Percentiles rank a stretch among this genome's conserved stretches.
Evolutionary conservation across 768 basidiomycete genomes (phyloP).

Genomic region (Grammothele lineata): DNA sequence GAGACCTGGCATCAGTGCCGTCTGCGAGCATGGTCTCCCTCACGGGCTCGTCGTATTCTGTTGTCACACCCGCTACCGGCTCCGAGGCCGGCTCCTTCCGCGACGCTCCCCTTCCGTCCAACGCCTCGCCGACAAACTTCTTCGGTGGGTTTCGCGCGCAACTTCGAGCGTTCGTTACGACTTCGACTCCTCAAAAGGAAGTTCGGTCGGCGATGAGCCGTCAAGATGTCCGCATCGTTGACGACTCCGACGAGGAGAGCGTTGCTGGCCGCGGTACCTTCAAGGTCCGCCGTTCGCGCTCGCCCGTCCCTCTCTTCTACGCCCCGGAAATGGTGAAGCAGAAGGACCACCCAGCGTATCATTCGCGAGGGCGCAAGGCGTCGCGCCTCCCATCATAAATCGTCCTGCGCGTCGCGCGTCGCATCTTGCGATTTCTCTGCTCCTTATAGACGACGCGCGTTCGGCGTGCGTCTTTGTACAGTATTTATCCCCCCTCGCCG

Average conservation of each 20-base stretch:
- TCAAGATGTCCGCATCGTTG: not conserved
- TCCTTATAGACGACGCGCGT: constrained; percentile 13
- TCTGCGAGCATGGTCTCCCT: constrained; percentile 37
- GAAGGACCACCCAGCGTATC: constrained; percentile 34
- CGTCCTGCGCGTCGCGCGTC: constrained; percentile 7
- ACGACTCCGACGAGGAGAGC: constrained; percentile 1
- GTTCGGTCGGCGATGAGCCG: constrained; percentile 2
- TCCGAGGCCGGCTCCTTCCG: constrained; percentile 11
- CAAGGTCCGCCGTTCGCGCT: constrained; percentile 8
- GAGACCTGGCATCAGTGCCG: constrained; percentile 7
- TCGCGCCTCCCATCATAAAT: constrained; percentile 34
- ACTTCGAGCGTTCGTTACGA: constrained; percentile 9
- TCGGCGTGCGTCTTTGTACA: constrained; percentile 13
- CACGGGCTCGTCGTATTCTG: constrained; percentile 41
- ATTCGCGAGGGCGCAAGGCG: constrained; percentile 39
- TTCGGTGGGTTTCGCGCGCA: constrained; percentile 17
- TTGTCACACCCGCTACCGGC: constrained; percentile 16
- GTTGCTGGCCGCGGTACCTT: not conserved
- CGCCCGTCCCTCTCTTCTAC: constrained; percentile 14
- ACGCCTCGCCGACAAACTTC: constrained; percentile 4
- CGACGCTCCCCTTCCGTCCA: constrained; percentile 3
- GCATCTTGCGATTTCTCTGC: constrained; percentile 1
- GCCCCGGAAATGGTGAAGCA: constrained; percentile 14
- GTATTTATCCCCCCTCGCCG: constrained; percentile 10
- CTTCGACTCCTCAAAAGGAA: constrained; percentile 6